Evolutionary conservation across 202 grass and related monocot genomes (phyloP), one percentile per base, ranked within the genome.

Genomic region (Alloteropsis angusta): DNA sequence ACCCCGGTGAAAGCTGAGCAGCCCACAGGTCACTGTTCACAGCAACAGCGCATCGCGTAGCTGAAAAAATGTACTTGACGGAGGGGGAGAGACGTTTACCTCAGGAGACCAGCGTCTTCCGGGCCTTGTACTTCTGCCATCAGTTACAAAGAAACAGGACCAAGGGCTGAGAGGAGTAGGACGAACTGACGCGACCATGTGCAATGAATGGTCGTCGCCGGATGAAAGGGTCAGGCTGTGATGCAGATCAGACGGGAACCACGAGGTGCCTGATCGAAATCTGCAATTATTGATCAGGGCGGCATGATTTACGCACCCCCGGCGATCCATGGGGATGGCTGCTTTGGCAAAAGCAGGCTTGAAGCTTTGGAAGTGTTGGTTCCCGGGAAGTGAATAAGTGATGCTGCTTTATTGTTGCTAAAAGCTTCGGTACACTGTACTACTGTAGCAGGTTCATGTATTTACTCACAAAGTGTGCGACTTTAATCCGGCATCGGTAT

Each of bases 281-380:
- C 78, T 85, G 66, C 65, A 78, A 82, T 82, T 53, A 89, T 67
- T 78, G 78, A 34, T 82, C 72, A 68, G 44, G 78, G 67, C 45
- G 30, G 60, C 60, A 54, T 78, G 66, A 35, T 82, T 85, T 73
- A 81, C 77, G 76, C 17, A 49, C n/a, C 43, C 49, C 38, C 10
- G 16, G 16, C 44, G 6, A 43, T 71, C 63, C 76, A 72, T 77
- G 64, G 65, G 65, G 56, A 37, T 28, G 66, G 36, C 58, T 72
- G 49, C 42, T 82, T 71, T 44, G 57, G 71, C 77, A 67, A 66
- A 83, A 83, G 19, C 38, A 46, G 76, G 44, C 54, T 80, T 68
- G 45, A 30, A 57, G 44, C 23, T 25, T 58, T 15, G 11, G 1
- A 12, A 28, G 55, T 39, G 25, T 21, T 75, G 37, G 77, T 49